Evolutionary conservation across 148 eudicot species (phyloP), one percentile per base, ranked within the genome.

Genomic region (Oxyria digyna): DNA sequence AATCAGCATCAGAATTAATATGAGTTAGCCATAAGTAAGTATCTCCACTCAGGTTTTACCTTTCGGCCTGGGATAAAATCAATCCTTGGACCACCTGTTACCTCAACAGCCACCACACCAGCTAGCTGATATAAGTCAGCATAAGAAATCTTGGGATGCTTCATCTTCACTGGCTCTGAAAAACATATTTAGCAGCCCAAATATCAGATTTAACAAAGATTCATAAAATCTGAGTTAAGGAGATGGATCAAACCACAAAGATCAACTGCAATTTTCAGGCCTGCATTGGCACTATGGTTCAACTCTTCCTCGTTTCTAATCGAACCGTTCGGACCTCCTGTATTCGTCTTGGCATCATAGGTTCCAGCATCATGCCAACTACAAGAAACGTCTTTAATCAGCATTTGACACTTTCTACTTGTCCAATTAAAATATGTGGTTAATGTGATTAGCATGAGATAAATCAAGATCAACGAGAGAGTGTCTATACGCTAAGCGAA

Each of bases 51-150:
- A 6, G 18, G 5, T 57, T 63, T 23, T 81, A 89, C 96, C 91
- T 75, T 75, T 71, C 98, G 81, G 63, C 97, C 98, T 0, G 96
- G 88, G 46, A 81, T 80, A 23, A 89, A 93, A 31, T 83, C 77
- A 43, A 93, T 83, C 42, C 81, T 78, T 24, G 98, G 98, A 14
- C 96, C 98, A 12, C 96, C 98, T 41, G 98, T 84, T 69, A 93
- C 77, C 82, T 93, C 98, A 69, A 90, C 95, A 23, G 98, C 96
- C 69, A 87, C 90, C 52, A 90, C 90, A 49, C 98, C 96, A 48
- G 98, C 98, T 23, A 93, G 89, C 98, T 93, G 97, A 78, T 89
- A 92, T 62, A 92, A 86, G 67, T 92, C 97, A 48, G 97, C 96
- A 81, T 89, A 87, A 55, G 94, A 76, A 37, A 92, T 82, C 67